These are phyloP conservation scores for Aspergillus fumigatus DNA, from an alignment of 2,329 filamentous ascomycete genomes.

Conservation along the genomic window DNA sequence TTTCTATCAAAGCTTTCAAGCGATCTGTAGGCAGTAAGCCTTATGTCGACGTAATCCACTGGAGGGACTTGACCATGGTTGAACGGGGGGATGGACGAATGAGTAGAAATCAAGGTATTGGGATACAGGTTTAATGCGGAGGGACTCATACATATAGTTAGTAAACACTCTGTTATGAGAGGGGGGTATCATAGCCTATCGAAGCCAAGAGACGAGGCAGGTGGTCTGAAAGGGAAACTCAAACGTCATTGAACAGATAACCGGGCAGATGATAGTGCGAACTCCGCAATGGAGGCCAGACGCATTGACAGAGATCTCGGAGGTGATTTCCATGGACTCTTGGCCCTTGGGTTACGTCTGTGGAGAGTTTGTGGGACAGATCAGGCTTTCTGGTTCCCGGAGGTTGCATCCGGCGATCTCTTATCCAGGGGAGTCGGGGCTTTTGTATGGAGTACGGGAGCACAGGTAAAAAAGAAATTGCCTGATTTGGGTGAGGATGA, in stretches of 20 bases:
- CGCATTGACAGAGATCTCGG: not conserved
- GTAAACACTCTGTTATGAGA: too few species aligned
- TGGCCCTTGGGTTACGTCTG: not conserved
- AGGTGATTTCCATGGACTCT: not conserved
- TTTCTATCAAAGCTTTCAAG: not conserved
- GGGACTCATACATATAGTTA: too few species aligned
- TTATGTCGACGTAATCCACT: not conserved
- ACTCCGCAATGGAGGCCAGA: not conserved
- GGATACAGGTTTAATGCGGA: too few species aligned
- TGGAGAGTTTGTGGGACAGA: not conserved
- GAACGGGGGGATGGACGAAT: too few species aligned
- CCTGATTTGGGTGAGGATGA: not conserved
- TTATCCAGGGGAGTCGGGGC: not conserved
- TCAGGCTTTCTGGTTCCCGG: too few species aligned
- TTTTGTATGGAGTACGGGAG: not conserved
- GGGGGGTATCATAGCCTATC: not conserved
- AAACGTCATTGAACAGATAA: not conserved
- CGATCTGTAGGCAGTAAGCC: not conserved
- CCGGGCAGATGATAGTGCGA: not conserved
- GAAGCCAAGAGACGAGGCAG: not conserved
- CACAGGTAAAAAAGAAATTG: not conserved
- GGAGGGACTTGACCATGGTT: not conserved
- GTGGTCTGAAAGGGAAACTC: not conserved
- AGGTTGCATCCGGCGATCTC: not conserved
- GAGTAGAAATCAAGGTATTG: too few species aligned